Evolutionary conservation across 2,329 filamentous ascomycete genomes (phyloP), one percentile per base, ranked within the genome.

Genomic region (Xylaria arbuscula): DNA sequence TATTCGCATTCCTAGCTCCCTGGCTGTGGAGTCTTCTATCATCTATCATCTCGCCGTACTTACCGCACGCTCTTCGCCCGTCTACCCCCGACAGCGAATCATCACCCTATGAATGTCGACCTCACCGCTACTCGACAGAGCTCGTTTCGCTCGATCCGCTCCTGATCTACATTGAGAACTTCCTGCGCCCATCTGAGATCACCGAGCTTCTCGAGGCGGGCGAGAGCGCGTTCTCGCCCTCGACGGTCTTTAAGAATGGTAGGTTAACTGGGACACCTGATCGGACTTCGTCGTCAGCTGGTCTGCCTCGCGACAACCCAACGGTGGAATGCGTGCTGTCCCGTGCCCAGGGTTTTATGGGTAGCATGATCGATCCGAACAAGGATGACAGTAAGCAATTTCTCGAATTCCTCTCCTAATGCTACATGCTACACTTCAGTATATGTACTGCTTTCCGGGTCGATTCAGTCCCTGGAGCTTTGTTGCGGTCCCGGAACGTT

Each of bases 121-220:
- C 68, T 1, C 78, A 81, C 28, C 63, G 73, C 15, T 83, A 83
- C 72, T 76, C 74, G 4, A 82, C 80, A 0, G 78, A 82, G 62
- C 78, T 83, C 50, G 75, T 83, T 47, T 83, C 81, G 15, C 75
- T 82, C 22, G 79, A 82, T 50, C 82, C 82, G 1, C 74, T 83
- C 0, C 75, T 83, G 9, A 80, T 83, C 67, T 83, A 83, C 71
- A 81, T 83, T 75, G 80, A 80, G 72, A 69, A 77, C 62, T 81
- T 83, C 74, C 73, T 83, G 47, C 70, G 76, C 1, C 71, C 78
- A 0, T 19, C 64, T 28, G 82, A 83, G 69, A 79, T 79, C 45
- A 61, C 74, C 0, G 75, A 78, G 2, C 75, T 83, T 7, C 78
- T 83, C 19, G 68, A 71, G 17, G 77, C 78, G 1, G 80, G 78